phyloP scores from a whole-genome alignment of 2,329 filamentous ascomycete genomes.

The Verticillium dahliae region DNA sequence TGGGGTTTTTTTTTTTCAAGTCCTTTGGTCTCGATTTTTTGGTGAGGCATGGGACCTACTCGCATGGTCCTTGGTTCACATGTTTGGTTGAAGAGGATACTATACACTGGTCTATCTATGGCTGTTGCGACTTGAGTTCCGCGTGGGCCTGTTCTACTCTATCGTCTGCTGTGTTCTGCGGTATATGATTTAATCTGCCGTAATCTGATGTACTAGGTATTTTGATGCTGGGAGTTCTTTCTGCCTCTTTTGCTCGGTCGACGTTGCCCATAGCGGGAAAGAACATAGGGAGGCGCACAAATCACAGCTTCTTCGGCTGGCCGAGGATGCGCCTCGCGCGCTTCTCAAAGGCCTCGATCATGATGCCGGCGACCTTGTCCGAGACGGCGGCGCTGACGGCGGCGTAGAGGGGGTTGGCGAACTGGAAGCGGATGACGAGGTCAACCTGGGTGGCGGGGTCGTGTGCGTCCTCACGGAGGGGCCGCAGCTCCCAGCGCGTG shows the following conservation, averaged over 20 bases:
- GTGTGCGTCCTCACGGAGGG: conserved; percentile 23
- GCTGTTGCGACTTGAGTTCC: not conserved
- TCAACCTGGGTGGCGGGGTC: conserved; percentile 58
- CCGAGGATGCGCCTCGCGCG: conserved; percentile 58
- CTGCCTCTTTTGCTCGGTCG: too few relatives aligned
- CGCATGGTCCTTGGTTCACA: too few relatives aligned
- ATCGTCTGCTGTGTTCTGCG: not conserved
- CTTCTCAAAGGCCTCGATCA: conserved; percentile 91
- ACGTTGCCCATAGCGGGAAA: too few relatives aligned
- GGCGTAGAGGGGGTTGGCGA: conserved; percentile 82
- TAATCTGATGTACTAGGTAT: too few relatives aligned
- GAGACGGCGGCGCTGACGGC: conserved; percentile 75
- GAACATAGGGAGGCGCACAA: too few relatives aligned
- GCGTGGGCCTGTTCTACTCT: not conserved
- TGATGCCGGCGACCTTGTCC: conserved; percentile 74
- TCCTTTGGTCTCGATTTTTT: not conserved
- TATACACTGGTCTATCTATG: not conserved
- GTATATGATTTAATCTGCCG: too few relatives aligned
- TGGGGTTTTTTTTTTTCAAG: not conserved
- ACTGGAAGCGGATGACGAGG: conserved; percentile 73
- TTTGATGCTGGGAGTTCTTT: too few relatives aligned
- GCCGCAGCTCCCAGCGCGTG: conserved; percentile 62
- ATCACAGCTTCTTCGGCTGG: not conserved
- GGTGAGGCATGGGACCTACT: not conserved
- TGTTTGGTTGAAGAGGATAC: too few relatives aligned